Base-by-base conservation (phyloP, 176 grass and related monocot species). In the Cenchrus americanus region DNA sequence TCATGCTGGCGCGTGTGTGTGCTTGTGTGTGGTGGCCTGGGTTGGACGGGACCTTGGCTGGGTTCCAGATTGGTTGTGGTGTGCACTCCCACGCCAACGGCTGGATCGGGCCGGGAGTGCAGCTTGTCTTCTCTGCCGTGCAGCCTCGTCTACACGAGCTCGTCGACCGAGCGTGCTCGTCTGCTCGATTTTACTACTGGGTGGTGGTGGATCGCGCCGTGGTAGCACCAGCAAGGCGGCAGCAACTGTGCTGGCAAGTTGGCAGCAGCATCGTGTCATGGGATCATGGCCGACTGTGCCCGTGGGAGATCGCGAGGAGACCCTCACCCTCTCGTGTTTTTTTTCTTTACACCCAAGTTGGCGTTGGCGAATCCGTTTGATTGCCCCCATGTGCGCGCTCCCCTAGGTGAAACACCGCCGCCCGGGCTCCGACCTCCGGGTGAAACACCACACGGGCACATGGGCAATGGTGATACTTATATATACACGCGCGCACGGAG, bases 51-150 rank as follows among this genome's bases (percentile, higher is more conserved):
- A 9, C 5, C 10, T 44, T 7, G 63, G 15, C 46, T 13, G 15
- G 63, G 54, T 68, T 51, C 23, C 49, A 11, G 78, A 53, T 59
- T 48, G 53, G 27, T 18, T 7, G 10, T 43, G 48, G 46, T 32
- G 21, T 68, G 82, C 76, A 4, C 82, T 81, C 71, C 18, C 53
- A 86, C 62, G 83, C 88, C 83, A 86, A 86, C 83, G 65, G 80
- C 73, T 34, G 32, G 73, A 81, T 26, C 40, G 27, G 78, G 51
- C 27, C n/a, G n/a, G n/a, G n/a, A n/a, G n/a, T 21, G 49, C 48
- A 53, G 71, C 7, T 47, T 47, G 61, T 8, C 26, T 8, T 14
- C 10, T 14, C 77, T 12, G 34, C 34, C 34, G 58, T 24, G 27
- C 58, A 1, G 51, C 5, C 51, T 6, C 4, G 43, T 9, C 43